Evolutionary conservation across 495 filamentous ascomycete species (phyloP), one percentile per base, ranked within the genome.

Genomic region (Aspergillus diversus): DNA sequence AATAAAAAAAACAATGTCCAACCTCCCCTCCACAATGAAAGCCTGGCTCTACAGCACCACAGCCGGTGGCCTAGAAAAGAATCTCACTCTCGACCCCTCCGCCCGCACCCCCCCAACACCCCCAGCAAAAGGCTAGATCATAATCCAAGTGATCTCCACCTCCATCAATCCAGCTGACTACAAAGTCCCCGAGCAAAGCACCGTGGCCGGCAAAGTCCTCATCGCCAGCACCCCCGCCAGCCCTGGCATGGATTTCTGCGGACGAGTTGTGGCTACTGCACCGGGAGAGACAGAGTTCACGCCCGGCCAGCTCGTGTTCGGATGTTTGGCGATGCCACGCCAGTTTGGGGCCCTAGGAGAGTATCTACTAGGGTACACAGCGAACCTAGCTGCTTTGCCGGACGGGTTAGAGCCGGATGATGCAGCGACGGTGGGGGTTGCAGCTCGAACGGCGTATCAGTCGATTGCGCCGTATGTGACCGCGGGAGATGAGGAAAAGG

Each of bases 101-200:
- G 79, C 80, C 33, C 65, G 83, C 32, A 79, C 83, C 5, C 75
- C 21, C 21, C 81, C 1, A 70, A 71, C 1, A 55, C 67, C 11
- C 68, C 76, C 3, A 70, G 64, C 39, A 27, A 63, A 73, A 15
- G 70, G 81, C 61, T 72, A 86, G 60, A 59, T 86, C 33, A 83
- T 92, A 31, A 73, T 91, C 49, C 73, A 83, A 53, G 83, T 91
- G 7, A 67, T 85, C 55, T 71, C 79, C 54, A 75, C 77, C 11
- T 71, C 82, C 15, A 72, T 91, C 54, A 92, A 92, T 73, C 89
- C 90, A 3, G 84, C 84, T 33, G 90, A 92, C 80, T 87, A 86
- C 84, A 91, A 91, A 71, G 63, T 84, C 16, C 80, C 86, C 16
- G 86, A 90, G 63, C 61, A 87, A 51, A 75, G 76, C 1, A 31